A percentile compares a stretch with the other conserved stretches of the same genome.
These are phyloP conservation scores for Podospora bellae-mahoneyi DNA, from an alignment of 495 filamentous ascomycete species.

Conservation along the genomic window DNA sequence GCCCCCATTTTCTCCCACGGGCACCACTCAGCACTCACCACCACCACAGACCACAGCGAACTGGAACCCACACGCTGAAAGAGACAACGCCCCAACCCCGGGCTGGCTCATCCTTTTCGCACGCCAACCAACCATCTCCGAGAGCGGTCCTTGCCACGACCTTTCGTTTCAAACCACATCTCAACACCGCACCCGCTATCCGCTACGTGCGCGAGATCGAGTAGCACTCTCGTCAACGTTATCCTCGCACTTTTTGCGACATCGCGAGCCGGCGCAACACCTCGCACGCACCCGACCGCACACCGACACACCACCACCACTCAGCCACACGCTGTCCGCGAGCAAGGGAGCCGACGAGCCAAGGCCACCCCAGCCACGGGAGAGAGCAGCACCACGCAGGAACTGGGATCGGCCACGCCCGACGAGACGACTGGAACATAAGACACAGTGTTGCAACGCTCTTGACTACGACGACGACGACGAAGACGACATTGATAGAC, in stretches of 20 bases:
- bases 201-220: constrained; percentile 10
- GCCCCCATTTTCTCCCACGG: constrained; percentile 7
- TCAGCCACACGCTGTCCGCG: background rate
- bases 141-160: constrained; percentile 35
- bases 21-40: background rate
- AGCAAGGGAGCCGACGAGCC: constrained; percentile 6
- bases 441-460: background rate
- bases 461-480: background rate
- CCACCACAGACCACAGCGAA: constrained; percentile 7
- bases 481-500: background rate
- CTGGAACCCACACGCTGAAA: constrained; percentile 8
- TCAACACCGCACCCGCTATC: constrained; percentile 21
- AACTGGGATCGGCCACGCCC: background rate
- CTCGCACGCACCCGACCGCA: background rate
- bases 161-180: constrained; percentile 32
- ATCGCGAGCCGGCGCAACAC: constrained; percentile 1
- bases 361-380: constrained; percentile 3
- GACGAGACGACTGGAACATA: background rate
- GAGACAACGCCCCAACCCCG: constrained; percentile 14
- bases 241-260: constrained; percentile 4
- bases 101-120: constrained; percentile 19
- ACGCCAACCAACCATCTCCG: constrained; percentile 35
- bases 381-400: background rate
- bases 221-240: background rate
- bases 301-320: background rate